Base-by-base conservation (phyloP, 1,139 yeast genomes). In the Debaryomycetaceae sp. region DNA sequence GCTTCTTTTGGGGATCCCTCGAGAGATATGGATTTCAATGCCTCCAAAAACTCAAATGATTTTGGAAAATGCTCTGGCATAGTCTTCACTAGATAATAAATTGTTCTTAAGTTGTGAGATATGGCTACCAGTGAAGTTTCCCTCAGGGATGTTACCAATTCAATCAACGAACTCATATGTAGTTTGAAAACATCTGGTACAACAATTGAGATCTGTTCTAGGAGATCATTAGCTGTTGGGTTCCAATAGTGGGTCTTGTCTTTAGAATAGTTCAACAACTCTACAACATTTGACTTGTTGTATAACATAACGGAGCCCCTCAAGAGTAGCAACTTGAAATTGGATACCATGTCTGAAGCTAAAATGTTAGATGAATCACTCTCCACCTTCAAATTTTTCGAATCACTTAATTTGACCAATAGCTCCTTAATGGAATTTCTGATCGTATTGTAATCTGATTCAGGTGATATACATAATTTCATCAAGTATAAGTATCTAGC, bases 151-250 rank as follows among this genome's bases (percentile, higher is more conserved):
- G 66, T 66, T 11, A 82, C 64, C 11, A 72, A 53, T 0, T 72
- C 63, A 1, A 76, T 68, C 44, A 89, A 65, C 7, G 75, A 74
- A 9, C 71, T 65, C 4, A 85, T 68, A 55, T 87, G 87, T 37
- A 76, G 75, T 52, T 79, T 79, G 59, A 88, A 77, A 1, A 85
- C 80, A 14, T 77, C 76, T 0, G 97, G 96, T 40, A 79, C 71
- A 4, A 76, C 70, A 3, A 63, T 56, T 0, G 97, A 83, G 6
- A 88, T 76, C 36, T 78, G 73, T 48, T 80, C 82, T 30, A 89
- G 65, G 6, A 87, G 50, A 35, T 73, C 76, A 49, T 78, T 78
- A 0, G 89, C 76, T 1, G 68, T 55, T 1, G 63, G 53, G 30
- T 63, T 57, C 45, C 68, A 63, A 6, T 62, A 59, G 38, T 65